These are phyloP conservation scores for Ceratobasidium sp. DNA, from an alignment of 1,284 basidiomycete species.

Conservation along the genomic window DNA sequence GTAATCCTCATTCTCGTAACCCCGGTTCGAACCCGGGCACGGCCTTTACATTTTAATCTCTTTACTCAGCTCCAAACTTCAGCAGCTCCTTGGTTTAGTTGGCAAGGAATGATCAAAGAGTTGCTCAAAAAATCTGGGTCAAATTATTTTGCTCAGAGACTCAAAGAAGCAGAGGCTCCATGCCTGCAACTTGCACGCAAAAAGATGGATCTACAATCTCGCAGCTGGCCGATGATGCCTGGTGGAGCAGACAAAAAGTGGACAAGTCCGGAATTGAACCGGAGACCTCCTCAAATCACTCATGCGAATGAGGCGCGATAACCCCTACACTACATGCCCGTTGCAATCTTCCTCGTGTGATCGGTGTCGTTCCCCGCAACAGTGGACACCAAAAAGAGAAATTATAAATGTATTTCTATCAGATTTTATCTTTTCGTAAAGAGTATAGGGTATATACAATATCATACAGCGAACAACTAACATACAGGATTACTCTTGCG, in stretches of 20 bases:
- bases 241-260: background rate
- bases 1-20: slow-evolving; percentile 15
- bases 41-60: slow-evolving; percentile 21
- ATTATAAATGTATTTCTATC: no score
- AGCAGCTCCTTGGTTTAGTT: background rate
- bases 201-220: background rate
- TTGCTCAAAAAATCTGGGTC: background rate
- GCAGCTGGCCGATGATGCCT: background rate
- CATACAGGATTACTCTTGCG: no score
- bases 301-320: slow-evolving; percentile 40
- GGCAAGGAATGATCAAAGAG: background rate
- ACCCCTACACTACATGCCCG: slow-evolving; percentile 36
- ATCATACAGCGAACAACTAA: no score
- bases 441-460: no score
- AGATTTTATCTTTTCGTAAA: no score
- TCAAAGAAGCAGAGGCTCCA: background rate
- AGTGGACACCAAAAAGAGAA: no score
- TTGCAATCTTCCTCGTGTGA: no score
- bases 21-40: slow-evolving; percentile 30
- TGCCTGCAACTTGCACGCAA: background rate
- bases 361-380: no score
- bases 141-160: no score
- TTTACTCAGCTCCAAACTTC: background rate
- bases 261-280: slow-evolving; percentile 40
- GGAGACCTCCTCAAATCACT: slow-evolving; percentile 37